phyloP scores from a whole-genome alignment of 768 basidiomycete genomes.

The Rhodotorula paludigena region DNA sequence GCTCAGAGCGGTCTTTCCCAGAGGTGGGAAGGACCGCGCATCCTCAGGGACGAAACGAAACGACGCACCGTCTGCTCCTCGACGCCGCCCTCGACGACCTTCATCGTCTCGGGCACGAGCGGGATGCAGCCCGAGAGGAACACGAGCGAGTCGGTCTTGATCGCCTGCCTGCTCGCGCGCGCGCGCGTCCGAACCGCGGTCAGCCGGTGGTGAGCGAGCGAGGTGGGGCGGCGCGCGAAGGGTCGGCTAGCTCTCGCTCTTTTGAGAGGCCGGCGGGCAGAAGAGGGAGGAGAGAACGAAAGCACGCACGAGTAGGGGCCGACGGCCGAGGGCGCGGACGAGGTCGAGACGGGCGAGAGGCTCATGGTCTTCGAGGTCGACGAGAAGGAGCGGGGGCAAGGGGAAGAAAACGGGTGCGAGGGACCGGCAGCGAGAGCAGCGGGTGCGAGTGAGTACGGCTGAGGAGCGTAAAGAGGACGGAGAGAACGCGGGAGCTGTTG shows the following conservation, averaged over 20 bases:
- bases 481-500: too few relatives aligned
- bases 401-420: not conserved
- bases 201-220: too few relatives aligned
- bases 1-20: too few relatives aligned
- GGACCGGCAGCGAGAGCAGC: not conserved
- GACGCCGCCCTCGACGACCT: slow-evolving; percentile 68
- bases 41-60: not conserved
- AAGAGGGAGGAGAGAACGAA: not conserved
- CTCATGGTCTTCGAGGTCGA: not conserved
- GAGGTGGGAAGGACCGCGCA: not conserved
- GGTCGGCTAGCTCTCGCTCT: too few relatives aligned
- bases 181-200: too few relatives aligned
- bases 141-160: slow-evolving; percentile 49
- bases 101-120: slow-evolving; percentile 65
- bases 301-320: slow-evolving; percentile 25
- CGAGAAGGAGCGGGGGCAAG: not conserved
- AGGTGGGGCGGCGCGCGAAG: too few relatives aligned
- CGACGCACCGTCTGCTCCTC: slow-evolving; percentile 63
- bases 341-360: not conserved
- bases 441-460: too few relatives aligned
- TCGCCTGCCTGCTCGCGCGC: slow-evolving; percentile 22
- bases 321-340: slow-evolving; percentile 17
- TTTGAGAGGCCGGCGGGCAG: not conserved
- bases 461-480: too few relatives aligned
- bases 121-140: slow-evolving; percentile 88